Evolutionary conservation across 495 filamentous ascomycete genomes (phyloP).

Genomic region (Neurospora hispaniola): DNA sequence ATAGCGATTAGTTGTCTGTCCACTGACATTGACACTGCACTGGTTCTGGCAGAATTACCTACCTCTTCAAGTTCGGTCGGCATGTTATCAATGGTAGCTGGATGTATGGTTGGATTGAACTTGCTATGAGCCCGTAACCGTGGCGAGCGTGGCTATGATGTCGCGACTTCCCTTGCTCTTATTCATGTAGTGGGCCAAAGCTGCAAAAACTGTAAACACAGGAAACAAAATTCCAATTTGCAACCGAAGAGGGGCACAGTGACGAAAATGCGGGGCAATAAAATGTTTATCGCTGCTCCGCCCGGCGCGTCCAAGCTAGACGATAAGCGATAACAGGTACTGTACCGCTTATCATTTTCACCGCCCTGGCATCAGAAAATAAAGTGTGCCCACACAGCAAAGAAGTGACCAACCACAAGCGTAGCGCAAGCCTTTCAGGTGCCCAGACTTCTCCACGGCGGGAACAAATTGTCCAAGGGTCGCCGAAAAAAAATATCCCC

Average conservation of each 20-base stretch:
- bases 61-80: slow-evolving; percentile 74
- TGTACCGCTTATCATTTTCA: not conserved
- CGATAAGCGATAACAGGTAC: not conserved
- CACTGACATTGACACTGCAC: not conserved
- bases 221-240: not conserved
- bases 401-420: slow-evolving; percentile 7
- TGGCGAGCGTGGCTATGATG: no score
- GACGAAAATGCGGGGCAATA: not conserved
- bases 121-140: not conserved
- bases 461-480: slow-evolving; percentile 15
- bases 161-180: no score
- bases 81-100: slow-evolving; percentile 36
- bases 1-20: not conserved
- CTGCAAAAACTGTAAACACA: not conserved
- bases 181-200: not conserved
- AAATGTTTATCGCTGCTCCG: not conserved
- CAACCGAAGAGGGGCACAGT: not conserved
- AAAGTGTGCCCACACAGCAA: not conserved
- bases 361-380: not conserved
- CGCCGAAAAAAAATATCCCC: slow-evolving; percentile 18
- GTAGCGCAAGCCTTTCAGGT: slow-evolving; percentile 6
- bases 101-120: not conserved
- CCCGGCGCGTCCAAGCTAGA: not conserved
- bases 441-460: slow-evolving; percentile 11
- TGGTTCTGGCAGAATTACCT: slow-evolving; percentile 16